These are phyloP conservation scores for Calocera cornea DNA, from an alignment of 768 basidiomycete genomes.

Conservation along the genomic window DNA sequence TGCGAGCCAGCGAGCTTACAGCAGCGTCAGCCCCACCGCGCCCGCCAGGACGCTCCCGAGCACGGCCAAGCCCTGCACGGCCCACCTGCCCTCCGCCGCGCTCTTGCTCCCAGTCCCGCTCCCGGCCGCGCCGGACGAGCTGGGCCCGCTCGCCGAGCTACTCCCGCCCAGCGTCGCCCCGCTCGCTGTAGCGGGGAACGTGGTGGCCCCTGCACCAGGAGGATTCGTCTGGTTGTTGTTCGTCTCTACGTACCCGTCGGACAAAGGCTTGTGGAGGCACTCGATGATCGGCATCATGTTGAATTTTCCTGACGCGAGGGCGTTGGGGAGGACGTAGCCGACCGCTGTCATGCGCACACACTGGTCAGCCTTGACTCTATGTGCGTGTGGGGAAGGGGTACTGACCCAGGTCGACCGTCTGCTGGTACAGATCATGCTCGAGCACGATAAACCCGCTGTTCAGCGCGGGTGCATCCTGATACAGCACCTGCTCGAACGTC, in stretches of 20 bases:
- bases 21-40: background rate
- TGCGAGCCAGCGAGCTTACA: too few relatives aligned
- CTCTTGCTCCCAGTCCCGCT: background rate
- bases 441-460: slow-evolving; percentile 77
- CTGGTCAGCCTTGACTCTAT: background rate
- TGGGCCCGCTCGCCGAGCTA: background rate
- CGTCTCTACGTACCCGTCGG: slow-evolving; percentile 70
- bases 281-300: slow-evolving; percentile 55
- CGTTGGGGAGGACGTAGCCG: slow-evolving; percentile 74
- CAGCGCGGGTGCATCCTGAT: slow-evolving; percentile 39
- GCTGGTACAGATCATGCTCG: slow-evolving; percentile 74
- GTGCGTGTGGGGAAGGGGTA: background rate
- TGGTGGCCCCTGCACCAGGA: background rate
- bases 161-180: background rate
- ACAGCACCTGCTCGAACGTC: slow-evolving; percentile 55
- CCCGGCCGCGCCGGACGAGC: background rate
- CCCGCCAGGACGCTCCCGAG: background rate
- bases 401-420: slow-evolving; percentile 52
- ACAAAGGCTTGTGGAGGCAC: slow-evolving; percentile 46
- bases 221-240: slow-evolving; percentile 43
- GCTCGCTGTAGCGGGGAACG: background rate
- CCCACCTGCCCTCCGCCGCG: background rate
- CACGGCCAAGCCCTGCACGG: background rate
- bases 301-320: slow-evolving; percentile 49
- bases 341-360: slow-evolving; percentile 38